Percentiles rank a stretch among this genome's conserved stretches.
phyloP scores from a whole-genome alignment of 192 early-diverging fungal genomes.

The Phlyctochytrium planicorne region DNA sequence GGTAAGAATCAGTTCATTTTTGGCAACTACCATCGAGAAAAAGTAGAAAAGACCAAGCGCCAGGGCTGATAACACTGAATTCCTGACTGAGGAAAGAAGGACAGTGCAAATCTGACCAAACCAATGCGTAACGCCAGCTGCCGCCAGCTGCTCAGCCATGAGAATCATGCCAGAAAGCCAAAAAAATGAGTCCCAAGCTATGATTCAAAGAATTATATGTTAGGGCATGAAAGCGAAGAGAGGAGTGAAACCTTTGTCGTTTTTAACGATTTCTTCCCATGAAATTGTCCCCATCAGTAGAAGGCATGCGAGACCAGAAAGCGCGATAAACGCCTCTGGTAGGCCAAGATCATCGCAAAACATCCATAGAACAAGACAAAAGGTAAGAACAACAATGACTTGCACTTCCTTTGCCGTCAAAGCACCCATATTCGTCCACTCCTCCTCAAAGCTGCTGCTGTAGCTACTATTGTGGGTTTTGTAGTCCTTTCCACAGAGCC shows the following conservation, averaged over 20 bases:
- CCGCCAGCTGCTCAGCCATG: slow-evolving; percentile 69
- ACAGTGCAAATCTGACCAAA: slow-evolving; percentile 53
- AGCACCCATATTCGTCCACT: slow-evolving; percentile 23
- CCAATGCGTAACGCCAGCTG: slow-evolving; percentile 65
- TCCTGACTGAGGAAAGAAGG: slow-evolving; percentile 33
- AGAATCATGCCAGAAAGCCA: slow-evolving; percentile 80
- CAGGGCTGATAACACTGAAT: slow-evolving; percentile 39
- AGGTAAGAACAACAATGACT: slow-evolving; percentile 51
- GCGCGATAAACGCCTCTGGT: slow-evolving; percentile 68
- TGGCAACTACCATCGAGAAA: slow-evolving; percentile 45
- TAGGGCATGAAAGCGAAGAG: slow-evolving; percentile 9
- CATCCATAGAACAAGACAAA: slow-evolving; percentile 63
- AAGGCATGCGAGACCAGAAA: slow-evolving; percentile 57
- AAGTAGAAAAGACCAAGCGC: slow-evolving; percentile 61
- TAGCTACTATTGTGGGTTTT: not conserved
- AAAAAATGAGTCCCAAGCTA: slow-evolving; percentile 75
- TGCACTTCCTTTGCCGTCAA: slow-evolving; percentile 16
- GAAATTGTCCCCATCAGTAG: slow-evolving; percentile 56
- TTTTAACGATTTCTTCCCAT: slow-evolving; percentile 68
- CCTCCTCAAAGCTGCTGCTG: not conserved
- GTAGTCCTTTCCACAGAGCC: not conserved
- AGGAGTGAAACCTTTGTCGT: slow-evolving; percentile 54
- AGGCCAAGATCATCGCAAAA: slow-evolving; percentile 57
- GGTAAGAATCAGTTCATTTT: not conserved
- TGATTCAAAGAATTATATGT: slow-evolving; percentile 11